Evolutionary conservation across 495 filamentous ascomycete species (phyloP), one percentile per base, ranked within the genome.

Genomic region (Neurospora pannonica): DNA sequence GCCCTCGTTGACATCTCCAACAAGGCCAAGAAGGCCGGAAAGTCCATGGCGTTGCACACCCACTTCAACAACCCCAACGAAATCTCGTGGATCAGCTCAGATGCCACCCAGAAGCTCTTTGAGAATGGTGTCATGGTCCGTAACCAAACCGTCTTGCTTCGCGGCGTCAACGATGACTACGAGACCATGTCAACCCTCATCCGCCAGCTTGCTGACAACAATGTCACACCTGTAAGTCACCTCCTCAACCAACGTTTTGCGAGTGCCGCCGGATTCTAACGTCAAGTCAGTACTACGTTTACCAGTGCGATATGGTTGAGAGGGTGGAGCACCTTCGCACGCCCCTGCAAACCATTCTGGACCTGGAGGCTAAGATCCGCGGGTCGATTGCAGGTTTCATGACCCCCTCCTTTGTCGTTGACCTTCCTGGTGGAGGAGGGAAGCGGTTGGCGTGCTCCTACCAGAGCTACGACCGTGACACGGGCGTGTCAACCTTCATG

Each of bases 31-130:
- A 75, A 72, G 69, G 78, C 84, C 15, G 88, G 88, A 11, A 90
- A 90, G 76, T 82, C 85, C n/a, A 83, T 90, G 71, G 87, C 87
- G 19, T 75, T 88, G 71, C 89, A 90, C 75, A 91, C 89, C 0
- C 89, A 91, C 77, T 89, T 91, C 81, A 90, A 91, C 74, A 87
- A 89, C 72, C 84, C 86, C 15, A 82, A 83, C 71, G 89, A 91
- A 78, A 87, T 90, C 60, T 86, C 85, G 31, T 91, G 89, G 89
- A 79, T 90, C n/a, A 87, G 83, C 5, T 78, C 81, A 67, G 76
- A 80, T 71, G 89, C 89, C 7, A 83, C 84, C 28, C 85, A 84
- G 71, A 82, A 80, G 75, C 77, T 90, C 70, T 85, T 83, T 71
- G 80, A 83, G 74, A 79, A 82, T 13, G 88, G 88, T 24, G 82